Evolutionary conservation across 306 rosid genomes (phyloP), one percentile per base, ranked within the genome.

Genomic region (Mimosa pudica): DNA sequence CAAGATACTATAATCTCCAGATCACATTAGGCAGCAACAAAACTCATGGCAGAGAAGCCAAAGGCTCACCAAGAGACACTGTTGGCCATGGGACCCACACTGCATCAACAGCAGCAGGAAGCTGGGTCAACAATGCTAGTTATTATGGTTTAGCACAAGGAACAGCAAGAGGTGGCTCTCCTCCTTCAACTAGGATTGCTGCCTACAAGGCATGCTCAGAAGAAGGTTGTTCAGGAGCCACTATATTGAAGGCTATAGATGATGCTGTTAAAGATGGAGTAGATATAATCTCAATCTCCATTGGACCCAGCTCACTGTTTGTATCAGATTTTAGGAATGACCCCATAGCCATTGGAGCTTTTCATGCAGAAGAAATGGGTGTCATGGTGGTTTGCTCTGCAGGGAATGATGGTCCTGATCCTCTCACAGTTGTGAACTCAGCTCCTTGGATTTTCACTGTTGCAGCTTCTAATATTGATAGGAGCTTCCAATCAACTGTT

Each of bases 361-460:
- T 95, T 69, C 98, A 95, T 88, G 98, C 98, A 20, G 92, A 91
- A 66, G 84, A 86, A 83, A 86, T 47, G 77, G 97, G 98, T 74
- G 92, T 95, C 57, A 38, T 91, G 93, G 98, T 95, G 41, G 87
- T 91, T 41, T 89, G 97, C 77, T 95, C 98, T 35, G 98, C 88
- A 10, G 98, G 98, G 51, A 95, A 95, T 75, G 95, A 91, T 78
- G 98, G 98, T 47, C 98, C 98, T 46, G 89, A 89, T 84, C 84
- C 92, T 83, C 83, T 74, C 79, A 89, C 97, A 8, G 83, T 91
- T 81, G 95, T 86, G 14, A 95, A 95, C 36, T 20, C 96, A n/a
- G 98, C 98, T 10, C 98, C 98, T 4, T 95, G 98, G 98, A 81
- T 92, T 75, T 85, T 95, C 77, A 95, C 98, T 0, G 91, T 91